A percentile compares a stretch with the other conserved stretches of the same genome.
Evolutionary conservation across 2,329 filamentous ascomycete genomes (phyloP).

Genomic region (Macrophomina tecta): DNA sequence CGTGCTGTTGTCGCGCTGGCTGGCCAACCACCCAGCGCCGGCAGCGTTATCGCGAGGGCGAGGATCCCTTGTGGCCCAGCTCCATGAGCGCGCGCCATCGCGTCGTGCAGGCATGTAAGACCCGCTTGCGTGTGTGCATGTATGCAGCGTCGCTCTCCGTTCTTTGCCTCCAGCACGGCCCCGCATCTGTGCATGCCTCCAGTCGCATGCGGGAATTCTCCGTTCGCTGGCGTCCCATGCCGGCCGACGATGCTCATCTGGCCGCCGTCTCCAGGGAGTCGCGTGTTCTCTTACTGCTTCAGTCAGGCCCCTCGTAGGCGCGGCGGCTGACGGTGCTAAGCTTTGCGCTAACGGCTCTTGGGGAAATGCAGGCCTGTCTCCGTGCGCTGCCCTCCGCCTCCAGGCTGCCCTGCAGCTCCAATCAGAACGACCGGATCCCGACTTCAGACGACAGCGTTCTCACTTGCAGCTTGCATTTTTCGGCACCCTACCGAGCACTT

Average conservation of each 20-base stretch:
- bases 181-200: slow-evolving; percentile 9
- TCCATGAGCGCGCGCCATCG: neutral
- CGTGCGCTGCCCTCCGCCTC: neutral
- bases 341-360: neutral
- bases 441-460: neutral
- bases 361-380: neutral
- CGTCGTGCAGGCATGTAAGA: neutral
- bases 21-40: neutral
- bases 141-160: neutral
- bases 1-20: neutral
- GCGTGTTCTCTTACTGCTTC: slow-evolving; percentile 25
- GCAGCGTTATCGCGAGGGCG: neutral
- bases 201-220: neutral
- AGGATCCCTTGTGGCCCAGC: neutral
- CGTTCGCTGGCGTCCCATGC: neutral
- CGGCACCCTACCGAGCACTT: slow-evolving; percentile 2
- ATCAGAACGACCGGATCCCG: neutral
- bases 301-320: neutral
- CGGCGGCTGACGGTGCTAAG: neutral
- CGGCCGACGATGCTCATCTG: neutral
- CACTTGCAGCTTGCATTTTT: neutral
- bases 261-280: slow-evolving; percentile 2
- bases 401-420: neutral
- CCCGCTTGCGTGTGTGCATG: slow-evolving; percentile 8
- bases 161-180: slow-evolving; percentile 2